Evolutionary conservation across 495 filamentous ascomycete genomes (phyloP), one percentile per base, ranked within the genome.

Genomic region (Penicillium odoratum): DNA sequence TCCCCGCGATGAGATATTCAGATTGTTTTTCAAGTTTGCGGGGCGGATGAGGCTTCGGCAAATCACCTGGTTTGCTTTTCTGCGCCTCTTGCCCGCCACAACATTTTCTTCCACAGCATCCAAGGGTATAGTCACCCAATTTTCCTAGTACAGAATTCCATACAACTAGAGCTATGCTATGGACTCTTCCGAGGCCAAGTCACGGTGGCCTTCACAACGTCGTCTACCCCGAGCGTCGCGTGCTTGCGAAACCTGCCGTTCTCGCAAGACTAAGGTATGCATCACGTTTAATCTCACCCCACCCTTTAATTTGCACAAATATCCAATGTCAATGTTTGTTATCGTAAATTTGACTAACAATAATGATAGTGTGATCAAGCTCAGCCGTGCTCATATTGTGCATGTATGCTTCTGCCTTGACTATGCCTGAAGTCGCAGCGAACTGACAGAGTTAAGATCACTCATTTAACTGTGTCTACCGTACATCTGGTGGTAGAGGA

Each of bases 161-260:
- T 28, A 13, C 4, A 26, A 13, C 44, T 8, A 6, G n/a, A 16
- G 40, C 18, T 11, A 25, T 6, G 5, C 9, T 29, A 56, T 56
- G 54, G 46, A 56, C 11, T 13, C 13, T 13, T 34, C 34, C 25
- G 54, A 56, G 21, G n/a, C n/a, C 9, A 49, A 38, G 48, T n/a
- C 18, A 29, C 36, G n/a, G 57, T 54, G 13, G 53, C 42, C 57
- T 47, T 55, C 57, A 26, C 55, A 59, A 56, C 54, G 56, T 7
- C 60, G 56, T 36, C 29, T 56, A 81, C 63, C 63, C 30, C 63
- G 63, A 28, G 66, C 66, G 48, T 69, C 66, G 28, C 66, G 50
- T 34, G 66, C 63, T 21, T 69, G 66, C 58, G 59, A 66, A 51
- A 63, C 62, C 25, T 66, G 66, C 53, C 66, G 66, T 4, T 51